A percentile compares a stretch with the other conserved stretches of the same genome.
Conservation (phyloP, 208 protist species). For the Trichomonas vaginalis region DNA sequence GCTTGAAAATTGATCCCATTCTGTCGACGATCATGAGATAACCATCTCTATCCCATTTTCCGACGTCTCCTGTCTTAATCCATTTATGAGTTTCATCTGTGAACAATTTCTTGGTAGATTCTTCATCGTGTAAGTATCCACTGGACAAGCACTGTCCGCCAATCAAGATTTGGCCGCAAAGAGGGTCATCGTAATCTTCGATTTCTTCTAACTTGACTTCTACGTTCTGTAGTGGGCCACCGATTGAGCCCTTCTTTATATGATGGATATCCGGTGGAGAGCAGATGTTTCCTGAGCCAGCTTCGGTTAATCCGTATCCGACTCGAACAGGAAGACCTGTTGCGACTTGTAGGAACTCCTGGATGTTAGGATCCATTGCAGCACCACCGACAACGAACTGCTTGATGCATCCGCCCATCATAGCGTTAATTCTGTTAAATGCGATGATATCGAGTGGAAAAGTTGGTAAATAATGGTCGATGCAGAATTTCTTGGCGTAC, state of each 20-base stretch:
- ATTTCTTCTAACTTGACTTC: neutral
- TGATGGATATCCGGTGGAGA: neutral
- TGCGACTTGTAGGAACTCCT: neutral
- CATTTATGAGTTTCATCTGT: neutral
- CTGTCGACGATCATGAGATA: conserved; percentile 53
- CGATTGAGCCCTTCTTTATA: neutral
- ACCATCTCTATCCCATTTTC: neutral
- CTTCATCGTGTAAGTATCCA: neutral
- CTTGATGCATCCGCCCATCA: neutral
- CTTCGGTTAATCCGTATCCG: neutral
- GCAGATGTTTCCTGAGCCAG: neutral
- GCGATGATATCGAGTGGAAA: neutral
- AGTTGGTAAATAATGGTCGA: neutral
- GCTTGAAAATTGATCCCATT: conserved; percentile 63
- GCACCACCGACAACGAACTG: neutral
- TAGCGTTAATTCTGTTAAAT: neutral
- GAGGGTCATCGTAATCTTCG: neutral
- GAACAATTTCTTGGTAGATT: neutral
- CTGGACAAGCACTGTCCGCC: neutral
- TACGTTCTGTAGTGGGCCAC: neutral
- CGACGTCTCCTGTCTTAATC: conserved; percentile 14
- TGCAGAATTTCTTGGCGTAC: neutral
- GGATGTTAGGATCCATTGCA: neutral
- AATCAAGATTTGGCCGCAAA: neutral
- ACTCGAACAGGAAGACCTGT: neutral